Evolutionary conservation across 2,329 filamentous ascomycete genomes (phyloP).

Genomic region (Paracamarosporium sp.): DNA sequence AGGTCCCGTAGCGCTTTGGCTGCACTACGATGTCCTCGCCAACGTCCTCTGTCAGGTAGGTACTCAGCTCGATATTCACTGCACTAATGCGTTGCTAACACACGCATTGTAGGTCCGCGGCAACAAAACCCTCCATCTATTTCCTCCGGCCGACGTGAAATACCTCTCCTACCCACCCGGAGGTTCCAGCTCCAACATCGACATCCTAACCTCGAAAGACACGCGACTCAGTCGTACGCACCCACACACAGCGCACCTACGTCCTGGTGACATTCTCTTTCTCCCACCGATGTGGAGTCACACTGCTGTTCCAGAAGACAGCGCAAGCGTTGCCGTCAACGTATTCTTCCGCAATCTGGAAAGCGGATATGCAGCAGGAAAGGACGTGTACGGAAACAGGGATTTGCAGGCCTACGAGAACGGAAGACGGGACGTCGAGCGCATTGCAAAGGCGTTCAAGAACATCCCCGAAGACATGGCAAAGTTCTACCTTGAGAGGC

Average conservation of each 20-base stretch:
- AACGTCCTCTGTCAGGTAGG: constrained; percentile 78
- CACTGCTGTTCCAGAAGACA: constrained; percentile 63
- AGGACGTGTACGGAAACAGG: constrained; percentile 87
- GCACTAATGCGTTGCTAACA: not conserved
- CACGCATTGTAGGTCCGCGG: constrained; percentile 60
- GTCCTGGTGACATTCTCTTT: constrained; percentile 78
- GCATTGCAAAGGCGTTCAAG: constrained; percentile 69
- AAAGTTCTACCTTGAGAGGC: constrained; percentile 76
- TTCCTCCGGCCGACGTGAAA: constrained; percentile 77
- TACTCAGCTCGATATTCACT: not conserved
- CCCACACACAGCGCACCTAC: constrained; percentile 70
- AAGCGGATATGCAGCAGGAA: constrained; percentile 72
- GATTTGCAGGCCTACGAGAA: constrained; percentile 87
- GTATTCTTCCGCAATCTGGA: constrained; percentile 81
- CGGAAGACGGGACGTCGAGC: constrained; percentile 73
- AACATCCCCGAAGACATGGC: constrained; percentile 69
- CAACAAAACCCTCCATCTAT: constrained; percentile 75
- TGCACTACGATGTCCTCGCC: constrained; percentile 91
- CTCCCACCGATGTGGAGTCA: constrained; percentile 87
- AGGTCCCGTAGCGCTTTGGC: constrained; percentile 83
- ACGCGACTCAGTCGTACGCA: constrained; percentile 50
- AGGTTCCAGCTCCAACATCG: constrained; percentile 78
- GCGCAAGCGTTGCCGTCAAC: constrained; percentile 80
- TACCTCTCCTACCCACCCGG: constrained; percentile 76
- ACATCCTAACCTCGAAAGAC: constrained; percentile 64